Evolutionary conservation across 768 basidiomycete species (phyloP).

Genomic region (Boletales sp.): DNA sequence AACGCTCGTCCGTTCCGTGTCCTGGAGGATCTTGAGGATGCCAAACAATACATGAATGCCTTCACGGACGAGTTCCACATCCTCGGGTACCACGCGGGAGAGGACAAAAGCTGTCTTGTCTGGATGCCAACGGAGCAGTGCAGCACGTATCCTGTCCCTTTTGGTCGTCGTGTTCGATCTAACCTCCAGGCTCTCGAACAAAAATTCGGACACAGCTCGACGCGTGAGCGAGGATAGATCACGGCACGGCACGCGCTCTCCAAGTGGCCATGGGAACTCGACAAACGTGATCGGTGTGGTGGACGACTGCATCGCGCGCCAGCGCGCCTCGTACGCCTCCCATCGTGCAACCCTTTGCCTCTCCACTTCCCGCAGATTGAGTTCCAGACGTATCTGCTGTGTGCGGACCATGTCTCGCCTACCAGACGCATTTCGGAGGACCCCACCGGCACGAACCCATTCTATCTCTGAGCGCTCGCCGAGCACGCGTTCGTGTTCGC

Average conservation of each 20-base stretch:
- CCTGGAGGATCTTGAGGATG: conserved; percentile 32
- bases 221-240: conserved; percentile 34
- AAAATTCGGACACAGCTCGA: conserved; percentile 44
- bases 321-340: conserved; percentile 51
- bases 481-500: conserved; percentile 37
- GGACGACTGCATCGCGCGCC: conserved; percentile 40
- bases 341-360: conserved; percentile 38
- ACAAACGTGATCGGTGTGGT: conserved; percentile 36
- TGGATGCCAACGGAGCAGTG: conserved; percentile 66
- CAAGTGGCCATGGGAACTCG: conserved; percentile 65
- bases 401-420: conserved; percentile 50
- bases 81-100: conserved; percentile 41
- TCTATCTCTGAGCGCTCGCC: conserved; percentile 50
- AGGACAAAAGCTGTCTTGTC: conserved; percentile 54
- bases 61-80: conserved; percentile 41
- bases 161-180: conserved; percentile 38
- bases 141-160: conserved; percentile 55
- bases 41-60: conserved; percentile 45
- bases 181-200: conserved; percentile 45
- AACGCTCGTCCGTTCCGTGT: conserved; percentile 25
- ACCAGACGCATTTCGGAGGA: conserved; percentile 49
- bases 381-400: conserved; percentile 43
- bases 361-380: conserved; percentile 44
- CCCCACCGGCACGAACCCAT: conserved; percentile 58
- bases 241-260: conserved; percentile 8